Percentiles rank a stretch among this genome's conserved stretches.
phyloP scores from a whole-genome alignment of 2,329 filamentous ascomycete species.

The Verticillium isaacii region DNA sequence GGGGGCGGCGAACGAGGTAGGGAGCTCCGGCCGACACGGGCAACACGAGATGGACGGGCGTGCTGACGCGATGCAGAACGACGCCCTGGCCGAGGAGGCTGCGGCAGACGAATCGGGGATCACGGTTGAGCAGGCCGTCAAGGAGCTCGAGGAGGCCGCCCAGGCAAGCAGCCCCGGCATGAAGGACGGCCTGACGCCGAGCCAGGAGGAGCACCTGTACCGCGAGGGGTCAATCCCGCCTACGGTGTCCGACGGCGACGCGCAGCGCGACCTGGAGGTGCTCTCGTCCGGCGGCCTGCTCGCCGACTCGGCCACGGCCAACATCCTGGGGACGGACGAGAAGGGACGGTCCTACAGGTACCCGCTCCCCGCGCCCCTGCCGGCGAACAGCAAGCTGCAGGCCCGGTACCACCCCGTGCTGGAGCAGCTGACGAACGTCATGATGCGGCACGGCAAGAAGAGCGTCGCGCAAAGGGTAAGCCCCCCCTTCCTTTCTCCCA shows the following conservation, averaged over 20 bases:
- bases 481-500: slow-evolving; percentile 3
- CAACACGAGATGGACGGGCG: background rate
- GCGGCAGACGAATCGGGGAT: slow-evolving; percentile 1
- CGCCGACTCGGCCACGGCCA: slow-evolving; percentile 18
- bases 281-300: slow-evolving; percentile 21
- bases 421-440: slow-evolving; percentile 78
- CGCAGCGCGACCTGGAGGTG: slow-evolving; percentile 22
- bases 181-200: slow-evolving; percentile 31
- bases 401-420: slow-evolving; percentile 82
- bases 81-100: slow-evolving; percentile 9
- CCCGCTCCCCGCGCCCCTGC: slow-evolving; percentile 63
- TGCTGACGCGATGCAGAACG: slow-evolving; percentile 2
- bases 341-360: slow-evolving; percentile 56
- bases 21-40: background rate
- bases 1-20: background rate
- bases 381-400: slow-evolving; percentile 60
- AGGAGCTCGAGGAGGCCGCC: slow-evolving; percentile 7
- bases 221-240: slow-evolving; percentile 34
- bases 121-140: slow-evolving; percentile 2
- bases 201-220: slow-evolving; percentile 39
- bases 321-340: background rate
- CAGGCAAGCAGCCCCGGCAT: slow-evolving; percentile 3
- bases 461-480: slow-evolving; percentile 81
- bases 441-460: slow-evolving; percentile 91
- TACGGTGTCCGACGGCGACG: slow-evolving; percentile 13